A percentile compares a stretch with the other conserved stretches of the same genome.
Conservation (phyloP, 768 basidiomycete species). For the Xerocomellus chrysenteron region DNA sequence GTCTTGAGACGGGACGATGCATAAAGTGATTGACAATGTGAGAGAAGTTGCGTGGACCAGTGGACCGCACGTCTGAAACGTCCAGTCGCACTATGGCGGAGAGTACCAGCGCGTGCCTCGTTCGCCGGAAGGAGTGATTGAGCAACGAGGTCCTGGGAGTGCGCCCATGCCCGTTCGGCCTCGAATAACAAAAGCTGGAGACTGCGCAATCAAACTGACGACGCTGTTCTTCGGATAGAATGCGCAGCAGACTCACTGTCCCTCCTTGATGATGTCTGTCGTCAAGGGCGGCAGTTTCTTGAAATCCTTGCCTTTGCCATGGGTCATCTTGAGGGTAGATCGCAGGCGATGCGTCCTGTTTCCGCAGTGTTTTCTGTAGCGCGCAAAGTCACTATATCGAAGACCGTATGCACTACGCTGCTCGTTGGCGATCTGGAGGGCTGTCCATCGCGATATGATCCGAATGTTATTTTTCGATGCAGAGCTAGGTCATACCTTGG, state of each 20-base stretch:
- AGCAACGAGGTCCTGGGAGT: constrained; percentile 74
- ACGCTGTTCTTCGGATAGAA: constrained; percentile 2
- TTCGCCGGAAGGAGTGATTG: constrained; percentile 53
- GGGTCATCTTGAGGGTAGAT: constrained; percentile 79
- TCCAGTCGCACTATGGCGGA: constrained; percentile 73
- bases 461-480: background rate
- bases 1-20: constrained; percentile 51
- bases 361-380: constrained; percentile 93
- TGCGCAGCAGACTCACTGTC: constrained; percentile 61
- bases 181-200: constrained; percentile 86
- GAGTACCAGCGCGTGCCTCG: constrained; percentile 49
- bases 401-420: constrained; percentile 90
- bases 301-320: constrained; percentile 88
- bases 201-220: constrained; percentile 37
- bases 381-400: constrained; percentile 82
- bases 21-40: constrained; percentile 67
- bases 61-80: constrained; percentile 78
- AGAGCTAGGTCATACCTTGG: constrained; percentile 36
- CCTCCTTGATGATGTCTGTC: constrained; percentile 72
- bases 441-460: constrained; percentile 39
- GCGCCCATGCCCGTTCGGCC: constrained; percentile 89
- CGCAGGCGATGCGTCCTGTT: constrained; percentile 88
- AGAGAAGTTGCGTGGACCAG: constrained; percentile 77
- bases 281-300: constrained; percentile 74
- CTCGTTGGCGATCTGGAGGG: constrained; percentile 80